Percentiles rank a stretch among this genome's conserved stretches.
These are phyloP conservation scores for Stagonosporopsis chrysanthemi DNA, from an alignment of 2,329 filamentous ascomycete species.

Conservation along the genomic window DNA sequence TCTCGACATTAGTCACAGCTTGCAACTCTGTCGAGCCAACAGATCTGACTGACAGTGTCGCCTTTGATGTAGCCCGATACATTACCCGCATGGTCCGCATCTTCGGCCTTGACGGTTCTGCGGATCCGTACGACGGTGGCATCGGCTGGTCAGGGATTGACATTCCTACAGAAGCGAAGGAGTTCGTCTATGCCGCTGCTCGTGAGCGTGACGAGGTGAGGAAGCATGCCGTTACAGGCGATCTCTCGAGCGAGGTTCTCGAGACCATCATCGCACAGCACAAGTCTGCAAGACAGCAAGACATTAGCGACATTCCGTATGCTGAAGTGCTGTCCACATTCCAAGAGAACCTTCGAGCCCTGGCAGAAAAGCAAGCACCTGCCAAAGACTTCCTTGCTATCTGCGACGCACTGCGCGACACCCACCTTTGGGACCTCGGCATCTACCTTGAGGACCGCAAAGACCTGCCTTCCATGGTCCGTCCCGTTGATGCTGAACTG, in stretches of 20 bases:
- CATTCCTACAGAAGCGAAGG: slow-evolving; percentile 65
- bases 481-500: slow-evolving; percentile 68
- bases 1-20: slow-evolving; percentile 78
- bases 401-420: slow-evolving; percentile 76
- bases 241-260: slow-evolving; percentile 37
- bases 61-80: slow-evolving; percentile 72
- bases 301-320: slow-evolving; percentile 52
- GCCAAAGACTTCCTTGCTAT: slow-evolving; percentile 77
- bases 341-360: slow-evolving; percentile 67
- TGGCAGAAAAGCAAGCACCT: slow-evolving; percentile 58
- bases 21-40: slow-evolving; percentile 66
- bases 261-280: slow-evolving; percentile 51
- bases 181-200: slow-evolving; percentile 67
- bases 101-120: slow-evolving; percentile 76
- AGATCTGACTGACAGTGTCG: slow-evolving; percentile 55
- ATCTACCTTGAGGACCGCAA: slow-evolving; percentile 88
- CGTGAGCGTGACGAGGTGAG: slow-evolving; percentile 65
- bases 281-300: slow-evolving; percentile 38
- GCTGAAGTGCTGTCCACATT: slow-evolving; percentile 58
- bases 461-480: slow-evolving; percentile 75
- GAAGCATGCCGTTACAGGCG: slow-evolving; percentile 60
- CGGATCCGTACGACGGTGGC: slow-evolving; percentile 51
- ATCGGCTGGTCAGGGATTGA: slow-evolving; percentile 73
- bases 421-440: slow-evolving; percentile 79
- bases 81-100: slow-evolving; percentile 84